Conservation (phyloP, 257 asterid genomes). For the Eucommia ulmoides region DNA sequence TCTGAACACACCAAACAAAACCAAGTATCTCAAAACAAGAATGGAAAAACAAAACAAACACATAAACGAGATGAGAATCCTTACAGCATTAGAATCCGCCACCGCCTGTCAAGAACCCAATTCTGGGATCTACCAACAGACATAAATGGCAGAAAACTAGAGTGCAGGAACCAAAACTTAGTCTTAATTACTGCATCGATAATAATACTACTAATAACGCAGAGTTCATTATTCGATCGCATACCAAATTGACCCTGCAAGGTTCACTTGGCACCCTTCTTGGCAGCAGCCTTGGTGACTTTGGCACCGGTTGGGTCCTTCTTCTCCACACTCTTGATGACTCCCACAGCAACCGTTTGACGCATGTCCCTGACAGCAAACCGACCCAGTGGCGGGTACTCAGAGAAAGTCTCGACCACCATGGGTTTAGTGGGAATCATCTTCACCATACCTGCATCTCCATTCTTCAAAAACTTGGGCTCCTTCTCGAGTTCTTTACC, state of each 20-base stretch:
- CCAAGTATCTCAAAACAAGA: not conserved
- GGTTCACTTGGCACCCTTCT: slow-evolving; percentile 35
- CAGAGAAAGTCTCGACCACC: slow-evolving; percentile 36
- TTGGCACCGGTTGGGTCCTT: slow-evolving; percentile 47
- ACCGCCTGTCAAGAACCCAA: slow-evolving; percentile 29
- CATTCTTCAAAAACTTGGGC: slow-evolving; percentile 59
- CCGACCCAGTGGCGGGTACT: slow-evolving; percentile 40
- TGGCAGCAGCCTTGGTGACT: slow-evolving; percentile 43
- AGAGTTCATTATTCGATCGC: not conserved
- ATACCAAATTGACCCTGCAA: not conserved
- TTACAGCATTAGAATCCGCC: slow-evolving; percentile 11
- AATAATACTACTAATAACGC: not conserved
- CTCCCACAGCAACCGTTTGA: slow-evolving; percentile 46
- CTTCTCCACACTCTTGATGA: slow-evolving; percentile 33
- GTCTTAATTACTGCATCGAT: not conserved
- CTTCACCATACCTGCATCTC: slow-evolving; percentile 42
- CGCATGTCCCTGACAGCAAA: slow-evolving; percentile 51
- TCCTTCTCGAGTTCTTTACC: slow-evolving; percentile 58
- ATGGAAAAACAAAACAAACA: too few relatives aligned
- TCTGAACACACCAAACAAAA: too few relatives aligned
- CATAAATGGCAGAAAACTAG: slow-evolving; percentile 6
- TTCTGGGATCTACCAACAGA: slow-evolving; percentile 10
- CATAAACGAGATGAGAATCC: not conserved
- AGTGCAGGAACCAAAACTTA: not conserved
- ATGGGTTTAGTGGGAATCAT: slow-evolving; percentile 48